Evolutionary conservation across 2,329 filamentous ascomycete species (phyloP).

Genomic region (Alternaria ethzedia): DNA sequence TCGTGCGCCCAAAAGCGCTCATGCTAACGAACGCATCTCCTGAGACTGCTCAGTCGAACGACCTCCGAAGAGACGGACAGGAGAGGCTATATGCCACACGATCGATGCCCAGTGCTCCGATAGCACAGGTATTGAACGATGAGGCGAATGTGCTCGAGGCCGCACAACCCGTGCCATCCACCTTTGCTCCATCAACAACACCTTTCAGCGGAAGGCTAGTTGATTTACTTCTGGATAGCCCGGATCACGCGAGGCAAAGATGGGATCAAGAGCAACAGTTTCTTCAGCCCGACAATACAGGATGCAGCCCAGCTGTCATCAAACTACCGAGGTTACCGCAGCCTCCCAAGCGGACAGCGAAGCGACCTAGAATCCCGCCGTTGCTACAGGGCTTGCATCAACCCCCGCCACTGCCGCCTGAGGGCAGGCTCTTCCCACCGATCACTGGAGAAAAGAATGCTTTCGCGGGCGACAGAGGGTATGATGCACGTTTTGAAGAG

Average conservation of each 20-base stretch:
- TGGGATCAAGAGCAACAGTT: conserved; percentile 29
- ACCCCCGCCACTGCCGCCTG: conserved; percentile 60
- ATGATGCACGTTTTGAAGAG: conserved; percentile 17
- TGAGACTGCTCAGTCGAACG: conserved; percentile 5
- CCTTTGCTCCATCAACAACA: conserved; percentile 17
- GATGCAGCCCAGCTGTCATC: conserved; percentile 31
- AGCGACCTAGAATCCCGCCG: conserved; percentile 53
- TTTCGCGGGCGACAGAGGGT: conserved; percentile 20
- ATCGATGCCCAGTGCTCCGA: conserved; percentile 37
- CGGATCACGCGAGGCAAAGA: conserved; percentile 21
- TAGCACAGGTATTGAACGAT: conserved; percentile 45
- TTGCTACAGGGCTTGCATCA: conserved; percentile 67
- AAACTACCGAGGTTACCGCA: conserved; percentile 50
- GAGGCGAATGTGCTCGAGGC: conserved; percentile 18
- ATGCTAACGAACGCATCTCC: conserved; percentile 7
- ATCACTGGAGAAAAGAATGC: conserved; percentile 59
- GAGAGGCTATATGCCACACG: conserved; percentile 3
- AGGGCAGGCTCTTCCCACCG: conserved; percentile 65
- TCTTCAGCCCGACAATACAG: conserved; percentile 16
- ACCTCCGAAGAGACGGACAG: conserved; percentile 4
- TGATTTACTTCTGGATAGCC: conserved; percentile 34
- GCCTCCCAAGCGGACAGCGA: conserved; percentile 37
- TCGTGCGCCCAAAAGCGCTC: conserved; percentile 9
- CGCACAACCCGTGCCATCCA: conserved; percentile 16
- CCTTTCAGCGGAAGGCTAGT: conserved; percentile 39